Base-by-base conservation (phyloP, 2,329 filamentous ascomycete species). In the Seiridium unicorne region DNA sequence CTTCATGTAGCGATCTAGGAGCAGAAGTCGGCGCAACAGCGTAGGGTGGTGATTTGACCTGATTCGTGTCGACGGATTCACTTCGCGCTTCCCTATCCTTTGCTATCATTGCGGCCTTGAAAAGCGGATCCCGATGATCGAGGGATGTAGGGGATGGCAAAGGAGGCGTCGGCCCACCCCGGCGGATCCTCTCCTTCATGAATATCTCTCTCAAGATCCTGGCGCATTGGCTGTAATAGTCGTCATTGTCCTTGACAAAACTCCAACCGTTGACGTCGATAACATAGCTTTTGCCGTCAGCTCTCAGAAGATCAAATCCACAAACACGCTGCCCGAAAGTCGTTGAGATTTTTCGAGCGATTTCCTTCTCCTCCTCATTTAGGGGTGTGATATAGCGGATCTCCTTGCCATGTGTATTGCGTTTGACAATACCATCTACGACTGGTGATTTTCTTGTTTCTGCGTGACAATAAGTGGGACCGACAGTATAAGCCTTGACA, bases 211-310 rank as follows among this genome's bases (percentile, higher is more conserved):
- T 91, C 56, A 99, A 79, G 54, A 98, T 97, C 61, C 82, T 88
- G 31, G 95, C 88, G 67, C 90, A 95, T 70, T 92, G 92, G 70
- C 98, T 91, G 73, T 99, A 99, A 75, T 99, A 99, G 62, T 96
- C 93, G 63, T 97, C 94, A 69, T 99, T 99, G 74, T 99, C 96
- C 74, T 99, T 99, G 74, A 99, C 95, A 70, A 99, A 99, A 72
- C 94, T 98, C 96, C 96, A 99, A 10, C 95, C 95, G 73, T 99
- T 99, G 68, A 99, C 95, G 69, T 99, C 95, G 66, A 99, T 99
- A 54, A 99, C 95, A 76, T 92, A 99, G 73, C 94, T 98, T 73
- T 92, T 92, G 13, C 93, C 92, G 55, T 87, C 89, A 10, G 93
- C 92, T 35, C 96, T 89, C 60, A 99, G 81, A 62, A 99, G 82